Evolutionary conservation across 2,329 filamentous ascomycete species (phyloP).

Genomic region (Akanthomyces muscarius): DNA sequence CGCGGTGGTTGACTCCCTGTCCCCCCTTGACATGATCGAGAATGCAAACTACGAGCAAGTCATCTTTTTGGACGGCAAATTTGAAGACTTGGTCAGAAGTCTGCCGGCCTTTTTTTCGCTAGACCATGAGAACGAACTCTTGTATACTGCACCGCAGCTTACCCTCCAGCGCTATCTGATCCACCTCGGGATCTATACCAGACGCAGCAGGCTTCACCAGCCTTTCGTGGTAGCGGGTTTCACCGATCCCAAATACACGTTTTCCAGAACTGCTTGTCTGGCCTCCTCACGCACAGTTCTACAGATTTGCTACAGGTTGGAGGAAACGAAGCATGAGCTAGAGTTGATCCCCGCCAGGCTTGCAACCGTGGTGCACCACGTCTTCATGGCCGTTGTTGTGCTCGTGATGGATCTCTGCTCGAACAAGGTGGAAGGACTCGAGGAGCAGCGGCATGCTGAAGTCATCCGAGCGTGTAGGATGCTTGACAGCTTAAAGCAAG

Average conservation of each 20-base stretch:
- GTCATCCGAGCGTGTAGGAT: constrained; percentile 1
- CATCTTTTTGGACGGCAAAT: constrained; percentile 16
- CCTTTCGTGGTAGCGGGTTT: constrained; percentile 16
- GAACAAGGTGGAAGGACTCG: background rate
- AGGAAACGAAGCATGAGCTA: constrained; percentile 7
- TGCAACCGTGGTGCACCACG: constrained; percentile 7
- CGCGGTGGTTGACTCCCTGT: constrained; percentile 18
- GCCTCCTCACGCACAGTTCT: constrained; percentile 16
- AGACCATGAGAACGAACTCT: background rate
- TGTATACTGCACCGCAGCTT: constrained; percentile 9
- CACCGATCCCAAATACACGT: constrained; percentile 12
- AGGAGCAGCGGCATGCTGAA: background rate
- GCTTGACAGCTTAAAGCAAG: constrained; percentile 5
- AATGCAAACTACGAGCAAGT: constrained; percentile 15
- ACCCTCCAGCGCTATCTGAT: constrained; percentile 16
- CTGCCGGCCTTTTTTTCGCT: constrained; percentile 16
- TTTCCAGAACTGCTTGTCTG: constrained; percentile 16
- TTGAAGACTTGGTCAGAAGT: constrained; percentile 9
- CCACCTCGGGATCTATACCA: constrained; percentile 18
- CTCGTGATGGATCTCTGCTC: constrained; percentile 6
- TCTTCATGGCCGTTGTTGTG: constrained; percentile 8
- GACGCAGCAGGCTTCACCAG: constrained; percentile 20
- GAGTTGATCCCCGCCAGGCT: constrained; percentile 13
- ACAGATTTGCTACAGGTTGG: constrained; percentile 16
- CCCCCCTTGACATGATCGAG: background rate